Evolutionary conservation across 169 alveolate genomes (phyloP).

Genomic region (Theileria sp.): DNA sequence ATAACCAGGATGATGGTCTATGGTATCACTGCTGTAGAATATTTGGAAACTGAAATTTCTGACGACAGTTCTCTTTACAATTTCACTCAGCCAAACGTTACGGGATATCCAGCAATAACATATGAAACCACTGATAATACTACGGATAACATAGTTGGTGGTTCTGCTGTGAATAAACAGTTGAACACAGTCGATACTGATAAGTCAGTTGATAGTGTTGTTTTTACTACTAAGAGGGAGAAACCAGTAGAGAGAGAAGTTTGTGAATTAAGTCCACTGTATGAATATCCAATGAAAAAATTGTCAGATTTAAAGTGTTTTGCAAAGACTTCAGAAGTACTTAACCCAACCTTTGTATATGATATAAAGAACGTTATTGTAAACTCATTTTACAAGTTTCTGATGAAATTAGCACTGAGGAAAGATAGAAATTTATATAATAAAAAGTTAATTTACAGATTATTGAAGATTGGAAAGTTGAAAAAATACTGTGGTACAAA

Average conservation of each 20-base stretch:
- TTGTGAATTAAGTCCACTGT: background rate
- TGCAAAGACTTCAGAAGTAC: background rate
- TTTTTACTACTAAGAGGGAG: background rate
- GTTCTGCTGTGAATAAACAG: background rate
- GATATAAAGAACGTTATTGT: conserved; percentile 5
- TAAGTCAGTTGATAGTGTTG: background rate
- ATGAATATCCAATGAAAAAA: background rate
- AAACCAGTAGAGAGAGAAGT: background rate
- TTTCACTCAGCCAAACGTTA: background rate
- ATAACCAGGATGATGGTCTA: conserved; percentile 78
- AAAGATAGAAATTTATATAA: background rate
- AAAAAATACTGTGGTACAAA: conserved; percentile 12
- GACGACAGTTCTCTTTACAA: conserved; percentile 4
- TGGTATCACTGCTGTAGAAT: conserved; percentile 82
- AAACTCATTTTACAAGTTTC: conserved; percentile 14
- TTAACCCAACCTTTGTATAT: conserved; percentile 10
- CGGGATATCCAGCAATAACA: background rate
- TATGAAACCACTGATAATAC: background rate
- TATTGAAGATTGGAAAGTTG: conserved; percentile 5
- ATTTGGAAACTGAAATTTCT: conserved; percentile 63
- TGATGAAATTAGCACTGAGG: conserved; percentile 13
- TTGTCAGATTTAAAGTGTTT: background rate
- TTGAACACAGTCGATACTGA: background rate
- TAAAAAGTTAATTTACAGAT: conserved; percentile 7
- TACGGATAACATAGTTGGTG: background rate